These are phyloP conservation scores for Blastobotrys aristatus DNA, from an alignment of 1,139 yeast species.

Conservation along the genomic window DNA sequence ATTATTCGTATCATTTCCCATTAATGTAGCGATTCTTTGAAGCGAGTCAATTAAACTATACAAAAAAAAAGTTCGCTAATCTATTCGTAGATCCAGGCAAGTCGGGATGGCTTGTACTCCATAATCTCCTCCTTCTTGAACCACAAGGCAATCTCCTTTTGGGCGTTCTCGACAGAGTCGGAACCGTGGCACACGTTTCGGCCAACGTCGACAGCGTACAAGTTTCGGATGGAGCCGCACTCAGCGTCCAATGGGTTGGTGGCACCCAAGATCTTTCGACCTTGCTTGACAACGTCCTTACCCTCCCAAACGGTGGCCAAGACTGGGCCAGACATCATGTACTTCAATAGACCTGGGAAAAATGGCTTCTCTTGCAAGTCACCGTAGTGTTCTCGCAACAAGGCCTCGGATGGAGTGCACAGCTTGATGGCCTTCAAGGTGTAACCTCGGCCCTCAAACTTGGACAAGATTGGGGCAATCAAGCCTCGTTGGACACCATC, in stretches of 20 bases:
- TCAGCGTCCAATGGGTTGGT: constrained; percentile 97
- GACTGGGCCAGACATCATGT: constrained; percentile 98
- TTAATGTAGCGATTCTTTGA: too few relatives aligned
- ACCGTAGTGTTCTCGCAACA: constrained; percentile 90
- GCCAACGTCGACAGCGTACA: constrained; percentile 80
- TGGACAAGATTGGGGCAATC: constrained; percentile 79
- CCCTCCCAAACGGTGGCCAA: constrained; percentile 99
- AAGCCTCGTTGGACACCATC: constrained; percentile 99
- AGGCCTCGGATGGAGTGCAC: constrained; percentile 77
- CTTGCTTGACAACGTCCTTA: constrained; percentile 98
- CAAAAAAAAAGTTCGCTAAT: too few relatives aligned
- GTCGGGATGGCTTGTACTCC: constrained; percentile 81
- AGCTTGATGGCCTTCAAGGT: constrained; percentile 95
- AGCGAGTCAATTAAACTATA: too few relatives aligned
- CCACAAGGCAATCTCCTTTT: constrained; percentile 95
- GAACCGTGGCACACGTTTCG: constrained; percentile 99
- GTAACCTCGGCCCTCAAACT: constrained; percentile 97
- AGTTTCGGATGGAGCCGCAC: constrained; percentile 99
- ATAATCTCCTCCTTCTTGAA: constrained; percentile 96
- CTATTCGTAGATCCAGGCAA: constrained; percentile 95
- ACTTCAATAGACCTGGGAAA: constrained; percentile 87
- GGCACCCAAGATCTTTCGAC: constrained; percentile 97
- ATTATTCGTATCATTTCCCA: too few relatives aligned
- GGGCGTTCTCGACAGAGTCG: constrained; percentile 96
- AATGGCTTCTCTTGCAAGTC: constrained; percentile 96